Conservation (phyloP, 1,139 yeast species). For the Candida sp. region DNA sequence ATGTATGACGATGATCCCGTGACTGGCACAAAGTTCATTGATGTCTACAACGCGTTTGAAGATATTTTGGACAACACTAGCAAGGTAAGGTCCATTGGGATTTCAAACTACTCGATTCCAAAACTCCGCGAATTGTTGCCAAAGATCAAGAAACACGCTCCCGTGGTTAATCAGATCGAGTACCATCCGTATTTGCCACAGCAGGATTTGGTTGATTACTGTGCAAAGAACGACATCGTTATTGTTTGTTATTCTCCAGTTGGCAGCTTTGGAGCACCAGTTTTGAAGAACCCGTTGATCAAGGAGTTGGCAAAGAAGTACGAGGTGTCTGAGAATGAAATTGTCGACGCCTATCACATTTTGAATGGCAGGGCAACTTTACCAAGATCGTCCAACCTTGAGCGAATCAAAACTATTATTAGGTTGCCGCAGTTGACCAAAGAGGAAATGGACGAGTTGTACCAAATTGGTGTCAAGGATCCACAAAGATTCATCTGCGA, state of each 20-base stretch:
- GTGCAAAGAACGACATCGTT: constrained; percentile 25
- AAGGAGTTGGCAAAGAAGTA: constrained; percentile 35
- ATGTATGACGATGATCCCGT: constrained; percentile 46
- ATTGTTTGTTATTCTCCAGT: constrained; percentile 41
- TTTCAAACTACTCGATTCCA: constrained; percentile 35
- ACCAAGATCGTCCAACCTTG: constrained; percentile 43
- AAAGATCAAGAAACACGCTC: constrained; percentile 26
- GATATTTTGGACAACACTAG: constrained; percentile 35
- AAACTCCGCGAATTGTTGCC: constrained; percentile 31
- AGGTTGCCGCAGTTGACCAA: constrained; percentile 42
- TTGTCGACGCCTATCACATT: constrained; percentile 42
- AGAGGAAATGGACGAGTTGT: constrained; percentile 47
- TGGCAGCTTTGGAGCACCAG: constrained; percentile 40
- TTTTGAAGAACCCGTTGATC: constrained; percentile 36
- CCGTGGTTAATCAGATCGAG: constrained; percentile 41
- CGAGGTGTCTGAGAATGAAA: constrained; percentile 34
- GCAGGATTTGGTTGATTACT: constrained; percentile 34
- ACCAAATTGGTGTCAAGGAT: constrained; percentile 44
- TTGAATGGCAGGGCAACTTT: constrained; percentile 34
- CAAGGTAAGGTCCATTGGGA: constrained; percentile 36
- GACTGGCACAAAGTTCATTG: constrained; percentile 41
- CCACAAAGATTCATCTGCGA: constrained; percentile 43
- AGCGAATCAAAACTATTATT: constrained; percentile 33
- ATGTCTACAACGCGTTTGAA: constrained; percentile 52
- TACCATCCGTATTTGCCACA: constrained; percentile 46